Evolutionary conservation across 352 stramenopile genomes (phyloP), one percentile per base, ranked within the genome.

Genomic region (Phytophthora chlamydospora): DNA sequence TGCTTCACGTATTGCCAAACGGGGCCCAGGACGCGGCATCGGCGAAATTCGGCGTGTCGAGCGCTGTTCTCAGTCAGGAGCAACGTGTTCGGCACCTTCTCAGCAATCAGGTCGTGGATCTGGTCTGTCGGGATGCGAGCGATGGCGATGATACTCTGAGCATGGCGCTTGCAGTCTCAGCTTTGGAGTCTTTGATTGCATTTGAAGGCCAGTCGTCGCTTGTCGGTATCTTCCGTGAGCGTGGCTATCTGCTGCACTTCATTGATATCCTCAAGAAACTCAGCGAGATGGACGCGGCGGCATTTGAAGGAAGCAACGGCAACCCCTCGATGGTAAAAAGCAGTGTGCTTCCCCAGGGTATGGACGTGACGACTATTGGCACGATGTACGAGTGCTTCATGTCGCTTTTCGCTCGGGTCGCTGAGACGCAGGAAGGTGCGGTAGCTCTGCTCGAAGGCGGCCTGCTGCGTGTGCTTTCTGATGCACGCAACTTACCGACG

Each of bases 371-470:
- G 17, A 91, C 85, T 10, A 84, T 93, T 57, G 83, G 83, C 36
- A 88, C 84, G 0, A 89, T 93, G 62, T 90, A 93, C 70, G 81
- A 91, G 60, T 90, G 81, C 41, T 90, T 93, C 21, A 63, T 95
- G 42, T 95, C 86, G 47, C 79, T 95, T 16, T 92, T 93, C 32
- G 68, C 74, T 0, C 80, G 82, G 9, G 66, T 93, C 12, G 81
- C 81, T 16, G 68, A 75, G 29, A 85, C 74, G 27, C 74, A 77
- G 24, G 80, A 91, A 46, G 86, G 86, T 35, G 84, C 86, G 0
- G 51, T 90, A 24, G 80, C 80, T 24, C 48, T 95, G 16, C 43
- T 95, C 8, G 83, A 93, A 76, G 81, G 81, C 43, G 83, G 84
- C 1, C 69, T 93, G 21, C 53, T 95, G 14, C 80, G 81, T 41